Percentiles rank a stretch among this genome's conserved stretches.
phyloP scores from a whole-genome alignment of 768 basidiomycete species.

The Gyrodon lividus region DNA sequence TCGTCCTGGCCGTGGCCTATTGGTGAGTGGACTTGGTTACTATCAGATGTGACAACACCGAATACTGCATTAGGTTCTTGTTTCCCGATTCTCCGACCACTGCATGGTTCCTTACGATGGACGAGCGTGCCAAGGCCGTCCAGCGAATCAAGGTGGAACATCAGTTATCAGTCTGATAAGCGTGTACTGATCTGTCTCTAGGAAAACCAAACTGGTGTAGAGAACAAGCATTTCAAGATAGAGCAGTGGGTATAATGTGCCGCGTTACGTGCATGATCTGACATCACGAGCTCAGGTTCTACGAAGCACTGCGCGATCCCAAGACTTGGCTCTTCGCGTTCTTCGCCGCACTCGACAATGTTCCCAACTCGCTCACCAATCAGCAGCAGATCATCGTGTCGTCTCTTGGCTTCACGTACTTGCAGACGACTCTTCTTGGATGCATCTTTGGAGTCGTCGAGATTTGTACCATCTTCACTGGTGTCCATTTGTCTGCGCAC shows the following conservation, averaged over 20 bases:
- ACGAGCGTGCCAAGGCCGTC: conserved; percentile 64
- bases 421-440: conserved; percentile 69
- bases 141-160: conserved; percentile 55
- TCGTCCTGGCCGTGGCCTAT: conserved; percentile 49
- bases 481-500: conserved; percentile 54
- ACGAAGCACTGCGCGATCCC: conserved; percentile 63
- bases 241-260: conserved; percentile 56
- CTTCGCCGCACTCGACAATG: conserved; percentile 57
- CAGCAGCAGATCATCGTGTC: conserved; percentile 64
- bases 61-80: conserved; percentile 44
- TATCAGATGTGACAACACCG: background rate
- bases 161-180: background rate
- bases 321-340: conserved; percentile 79
- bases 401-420: conserved; percentile 60
- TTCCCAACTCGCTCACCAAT: conserved; percentile 68
- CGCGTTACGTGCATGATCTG: background rate
- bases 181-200: conserved; percentile 18
- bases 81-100: conserved; percentile 76
- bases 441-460: conserved; percentile 66
- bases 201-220: conserved; percentile 79
- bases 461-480: conserved; percentile 69
- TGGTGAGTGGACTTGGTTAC: conserved; percentile 39
- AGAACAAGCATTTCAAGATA: conserved; percentile 79
- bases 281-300: conserved; percentile 43
- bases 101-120: conserved; percentile 69